phyloP scores from a whole-genome alignment of 257 asterid species.

The Capsicum rhomboideum region DNA sequence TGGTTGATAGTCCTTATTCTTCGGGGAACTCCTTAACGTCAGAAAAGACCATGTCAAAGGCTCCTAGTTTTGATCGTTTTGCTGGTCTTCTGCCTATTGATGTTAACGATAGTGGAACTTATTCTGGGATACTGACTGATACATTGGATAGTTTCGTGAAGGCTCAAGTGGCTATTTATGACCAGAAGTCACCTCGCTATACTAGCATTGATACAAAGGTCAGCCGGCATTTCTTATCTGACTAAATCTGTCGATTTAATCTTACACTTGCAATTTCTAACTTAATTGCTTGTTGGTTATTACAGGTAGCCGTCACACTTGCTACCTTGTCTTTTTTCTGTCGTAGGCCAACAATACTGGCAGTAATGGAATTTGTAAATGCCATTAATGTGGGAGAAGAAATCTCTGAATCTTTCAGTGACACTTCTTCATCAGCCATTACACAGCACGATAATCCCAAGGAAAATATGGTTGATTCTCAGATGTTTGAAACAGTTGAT shows the following conservation, averaged over 20 bases:
- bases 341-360: slow-evolving; percentile 85
- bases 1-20: slow-evolving; percentile 47
- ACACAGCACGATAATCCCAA: slow-evolving; percentile 24
- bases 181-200: slow-evolving; percentile 66
- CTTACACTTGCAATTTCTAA: background rate
- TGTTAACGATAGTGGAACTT: slow-evolving; percentile 34
- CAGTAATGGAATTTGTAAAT: slow-evolving; percentile 71
- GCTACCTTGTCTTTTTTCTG: slow-evolving; percentile 90
- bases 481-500: slow-evolving; percentile 44
- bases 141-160: slow-evolving; percentile 82
- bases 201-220: slow-evolving; percentile 68
- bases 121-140: slow-evolving; percentile 35
- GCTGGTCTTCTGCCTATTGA: slow-evolving; percentile 65
- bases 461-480: slow-evolving; percentile 29
- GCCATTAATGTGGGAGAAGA: slow-evolving; percentile 54
- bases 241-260: background rate
- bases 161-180: slow-evolving; percentile 75
- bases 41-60: slow-evolving; percentile 30
- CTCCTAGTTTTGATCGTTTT: slow-evolving; percentile 68
- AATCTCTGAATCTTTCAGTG: slow-evolving; percentile 36
- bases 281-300: background rate
- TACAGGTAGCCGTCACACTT: slow-evolving; percentile 83
- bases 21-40: slow-evolving; percentile 16
- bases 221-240: slow-evolving; percentile 14
- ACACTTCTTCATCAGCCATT: slow-evolving; percentile 41